phyloP scores from a whole-genome alignment of 352 stramenopile species.

The Pythium coloratum region DNA sequence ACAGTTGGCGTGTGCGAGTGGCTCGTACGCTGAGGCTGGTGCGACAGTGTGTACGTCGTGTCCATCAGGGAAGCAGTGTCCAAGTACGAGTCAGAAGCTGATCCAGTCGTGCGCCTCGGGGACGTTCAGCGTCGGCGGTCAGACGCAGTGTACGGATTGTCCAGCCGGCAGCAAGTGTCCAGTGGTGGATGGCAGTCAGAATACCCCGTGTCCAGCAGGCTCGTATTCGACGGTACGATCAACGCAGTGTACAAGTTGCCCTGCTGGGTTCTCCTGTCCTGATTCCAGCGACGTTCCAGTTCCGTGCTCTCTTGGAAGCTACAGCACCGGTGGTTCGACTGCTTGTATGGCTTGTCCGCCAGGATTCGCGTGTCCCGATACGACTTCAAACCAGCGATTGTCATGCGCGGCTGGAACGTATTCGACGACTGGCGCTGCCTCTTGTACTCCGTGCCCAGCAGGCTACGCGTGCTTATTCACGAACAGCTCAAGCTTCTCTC shows the following conservation, averaged over 20 bases:
- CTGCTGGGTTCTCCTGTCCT: conserved; percentile 55
- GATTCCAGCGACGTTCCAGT: conserved; percentile 34
- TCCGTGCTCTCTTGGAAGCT: conserved; percentile 55
- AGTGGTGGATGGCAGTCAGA: conserved; percentile 44
- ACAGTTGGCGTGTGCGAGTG: conserved; percentile 48
- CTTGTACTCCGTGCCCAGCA: conserved; percentile 69
- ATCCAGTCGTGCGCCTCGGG: conserved; percentile 46
- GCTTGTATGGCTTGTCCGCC: conserved; percentile 59
- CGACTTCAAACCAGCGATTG: conserved; percentile 41
- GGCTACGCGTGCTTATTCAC: conserved; percentile 76
- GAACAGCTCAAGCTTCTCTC: conserved; percentile 59
- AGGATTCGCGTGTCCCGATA: conserved; percentile 76
- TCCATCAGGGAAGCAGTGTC: conserved; percentile 61
- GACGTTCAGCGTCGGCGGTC: conserved; percentile 64
- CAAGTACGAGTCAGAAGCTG: conserved; percentile 36
- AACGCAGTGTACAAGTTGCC: conserved; percentile 64
- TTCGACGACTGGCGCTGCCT: conserved; percentile 44
- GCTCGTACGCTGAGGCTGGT: conserved; percentile 49
- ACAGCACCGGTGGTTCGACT: conserved; percentile 51
- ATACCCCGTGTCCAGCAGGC: conserved; percentile 42
- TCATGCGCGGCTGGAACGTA: conserved; percentile 61
- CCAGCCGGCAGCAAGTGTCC: conserved; percentile 59
- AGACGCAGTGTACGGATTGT: conserved; percentile 46
- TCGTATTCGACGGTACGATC: conserved; percentile 39
- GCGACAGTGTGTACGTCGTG: conserved; percentile 50